Evolutionary conservation across 352 stramenopile species (phyloP), one percentile per base, ranked within the genome.

Genomic region (Phytophthora sp.): DNA sequence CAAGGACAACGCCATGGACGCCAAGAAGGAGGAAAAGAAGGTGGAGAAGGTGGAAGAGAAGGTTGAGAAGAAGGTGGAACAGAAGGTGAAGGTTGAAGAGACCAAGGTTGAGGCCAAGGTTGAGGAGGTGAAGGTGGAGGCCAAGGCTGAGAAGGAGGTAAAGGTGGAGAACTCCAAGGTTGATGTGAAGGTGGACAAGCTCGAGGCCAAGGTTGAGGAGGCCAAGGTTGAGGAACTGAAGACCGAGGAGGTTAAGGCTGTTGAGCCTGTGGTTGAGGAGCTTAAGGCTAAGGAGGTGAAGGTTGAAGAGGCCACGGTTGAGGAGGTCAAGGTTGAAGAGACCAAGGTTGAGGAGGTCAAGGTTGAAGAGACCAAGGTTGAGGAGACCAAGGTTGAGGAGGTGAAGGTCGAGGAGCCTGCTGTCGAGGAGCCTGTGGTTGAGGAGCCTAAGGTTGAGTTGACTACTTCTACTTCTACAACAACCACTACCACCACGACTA

Each of bases 1-100:
- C 32, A 70, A 77, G 61, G 72, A 75, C 17, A 76, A 71, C 26
- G 59, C 56, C 34, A 48, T 44, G 50, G 50, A 79, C 9, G 35
- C 34, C 27, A 73, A 69, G 39, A 34, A 54, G 41, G 42, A 44
- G 52, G 26, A 45, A 15, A 26, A 26, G 44, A 31, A 43, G 12
- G 20, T 51, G 51, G 28, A 61, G 37, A 49, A 56, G 45, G 23
- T 45, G 53, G 46, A 58, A 32, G 34, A 15, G 2, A 45, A 63
- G 26, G 41, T 21, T 6, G 32, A 63, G 27, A 37, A 18, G 15
- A 41, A 66, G 30, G 35, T 42, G 35, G 48, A 60, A 38, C 24
- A n/a, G 5, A 34, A 59, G 37, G 35, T 38, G 3, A 24, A 46
- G 31, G 18, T 21, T 26, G 30, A 26, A 26, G 41, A 57, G 21